A percentile compares a stretch with the other conserved stretches of the same genome.
Conservation (phyloP, 225 moss, liverwort and hornwort species). For the Thuidium tamariscinum region DNA sequence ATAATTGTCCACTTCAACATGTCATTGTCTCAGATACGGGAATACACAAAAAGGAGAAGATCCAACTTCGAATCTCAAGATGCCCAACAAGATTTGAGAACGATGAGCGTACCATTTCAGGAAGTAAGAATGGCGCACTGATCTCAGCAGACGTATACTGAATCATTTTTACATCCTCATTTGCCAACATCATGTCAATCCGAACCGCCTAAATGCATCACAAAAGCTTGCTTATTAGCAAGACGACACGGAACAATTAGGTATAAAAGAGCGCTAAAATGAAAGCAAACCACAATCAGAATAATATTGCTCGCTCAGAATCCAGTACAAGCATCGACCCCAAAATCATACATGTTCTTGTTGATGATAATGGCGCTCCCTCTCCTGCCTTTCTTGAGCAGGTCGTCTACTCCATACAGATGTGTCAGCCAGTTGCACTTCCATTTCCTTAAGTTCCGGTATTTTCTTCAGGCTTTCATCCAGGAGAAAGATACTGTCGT, state of each 20-base stretch:
- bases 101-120: slow-evolving; percentile 69
- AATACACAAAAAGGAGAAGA: not conserved
- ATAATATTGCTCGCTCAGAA: not conserved
- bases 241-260: not conserved
- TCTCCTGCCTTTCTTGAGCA: slow-evolving; percentile 91
- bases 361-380: slow-evolving; percentile 81
- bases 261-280: not conserved
- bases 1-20: not conserved
- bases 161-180: slow-evolving; percentile 94
- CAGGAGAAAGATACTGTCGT: slow-evolving; percentile 96
- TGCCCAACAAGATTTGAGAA: not conserved
- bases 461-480: slow-evolving; percentile 98
- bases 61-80: not conserved
- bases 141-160: slow-evolving; percentile 89
- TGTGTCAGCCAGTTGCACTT: slow-evolving; percentile 52
- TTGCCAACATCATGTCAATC: slow-evolving; percentile 94
- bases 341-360: slow-evolving; percentile 55
- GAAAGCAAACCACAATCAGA: not conserved
- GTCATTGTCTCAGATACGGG: not conserved
- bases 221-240: not conserved
- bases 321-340: not conserved
- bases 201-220: slow-evolving; percentile 60
- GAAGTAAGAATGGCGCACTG: slow-evolving; percentile 91
- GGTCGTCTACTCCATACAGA: slow-evolving; percentile 52
- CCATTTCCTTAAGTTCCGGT: slow-evolving; percentile 86